Base-by-base conservation (phyloP, 768 basidiomycete species). In the Tricholoma hemisulphureum region DNA sequence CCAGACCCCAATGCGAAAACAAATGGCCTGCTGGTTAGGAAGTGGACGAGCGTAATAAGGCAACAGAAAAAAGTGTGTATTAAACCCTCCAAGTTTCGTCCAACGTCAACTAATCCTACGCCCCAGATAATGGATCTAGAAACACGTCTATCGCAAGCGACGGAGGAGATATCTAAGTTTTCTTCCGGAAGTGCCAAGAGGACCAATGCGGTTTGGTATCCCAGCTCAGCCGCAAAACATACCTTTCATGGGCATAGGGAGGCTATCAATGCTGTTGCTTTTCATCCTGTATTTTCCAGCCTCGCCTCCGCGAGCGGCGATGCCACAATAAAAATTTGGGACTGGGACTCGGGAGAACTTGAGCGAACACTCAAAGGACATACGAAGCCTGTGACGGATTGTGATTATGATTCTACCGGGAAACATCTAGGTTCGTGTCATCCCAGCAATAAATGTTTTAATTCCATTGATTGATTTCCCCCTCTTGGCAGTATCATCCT, bases 1-100 rank as follows among this genome's bases (percentile, higher is more conserved):
- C 67, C 70, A 29, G 71, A 72, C 61, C 59, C 65, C 32, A 58
- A 53, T 18, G 60, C 63, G 24, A 64, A 61, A 29, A 62, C 64
- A 14, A 65, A 56, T 29, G 88, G 88, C 1, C 69, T 91, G 56
- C 72, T 91, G 55, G 88, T 87, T 71, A 90, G 90, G 83, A 91
- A 91, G 69, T 91, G 89, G 89, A 90, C 87, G 46, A 86, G 85
- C 64, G 87, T 91, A 21, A 90, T 91, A 49, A 78, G 90, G 55
- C 65, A 91, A 68, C 89, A 91, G 77, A 89, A 90, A 78, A 91
- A 91, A 83, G 88, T 86, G 59, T 62, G 66, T 70, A 23, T 45
- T 35, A 24, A 10, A 24, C 24, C 29, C 18, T 43, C 53, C 13
- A n/a, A 39, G 23, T 10, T 49, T 41, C 11, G 37, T 10, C 37